phyloP scores from a whole-genome alignment of 306 rosid genomes.

The Vicia villosa region DNA sequence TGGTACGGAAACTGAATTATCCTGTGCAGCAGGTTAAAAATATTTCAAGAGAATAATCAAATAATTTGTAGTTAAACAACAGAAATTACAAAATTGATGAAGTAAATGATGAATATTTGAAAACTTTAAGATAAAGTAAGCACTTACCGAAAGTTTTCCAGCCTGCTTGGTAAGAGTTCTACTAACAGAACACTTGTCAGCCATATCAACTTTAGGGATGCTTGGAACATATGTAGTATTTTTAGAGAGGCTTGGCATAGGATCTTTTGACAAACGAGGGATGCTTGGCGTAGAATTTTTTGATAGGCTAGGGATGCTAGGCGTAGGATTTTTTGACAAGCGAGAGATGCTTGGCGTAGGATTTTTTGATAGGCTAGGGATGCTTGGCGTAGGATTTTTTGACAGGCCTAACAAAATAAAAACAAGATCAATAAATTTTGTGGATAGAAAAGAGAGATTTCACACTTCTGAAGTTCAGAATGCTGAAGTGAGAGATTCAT shows the following conservation, averaged over 20 bases:
- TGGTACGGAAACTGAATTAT: slow-evolving; percentile 45
- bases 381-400: slow-evolving; percentile 31
- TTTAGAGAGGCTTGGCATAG: too few species aligned
- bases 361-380: slow-evolving; percentile 11
- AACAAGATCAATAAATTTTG: slow-evolving; percentile 23
- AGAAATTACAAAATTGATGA: slow-evolving; percentile 6
- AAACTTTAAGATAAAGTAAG: slow-evolving; percentile 35
- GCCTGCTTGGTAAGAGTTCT: slow-evolving; percentile 49
- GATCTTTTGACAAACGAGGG: too few species aligned
- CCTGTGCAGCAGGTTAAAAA: slow-evolving; percentile 48
- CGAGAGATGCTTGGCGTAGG: too few species aligned
- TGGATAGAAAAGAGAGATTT: not conserved
- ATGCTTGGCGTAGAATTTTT: too few species aligned
- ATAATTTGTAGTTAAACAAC: slow-evolving; percentile 31
- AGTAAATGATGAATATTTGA: slow-evolving; percentile 10
- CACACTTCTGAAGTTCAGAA: slow-evolving; percentile 6
- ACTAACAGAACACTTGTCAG: slow-evolving; percentile 48
- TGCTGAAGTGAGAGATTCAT: not conserved
- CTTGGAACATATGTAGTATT: slow-evolving; percentile 7
- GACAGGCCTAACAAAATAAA: slow-evolving; percentile 36
- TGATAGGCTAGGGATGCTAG: too few species aligned
- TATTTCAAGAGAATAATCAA: slow-evolving; percentile 23
- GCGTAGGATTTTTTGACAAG: too few species aligned
- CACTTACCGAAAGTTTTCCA: slow-evolving; percentile 68
- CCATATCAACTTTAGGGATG: slow-evolving; percentile 42